These are phyloP conservation scores for Ustilago xerochloae DNA, from an alignment of 1,284 basidiomycete genomes.

Conservation along the genomic window DNA sequence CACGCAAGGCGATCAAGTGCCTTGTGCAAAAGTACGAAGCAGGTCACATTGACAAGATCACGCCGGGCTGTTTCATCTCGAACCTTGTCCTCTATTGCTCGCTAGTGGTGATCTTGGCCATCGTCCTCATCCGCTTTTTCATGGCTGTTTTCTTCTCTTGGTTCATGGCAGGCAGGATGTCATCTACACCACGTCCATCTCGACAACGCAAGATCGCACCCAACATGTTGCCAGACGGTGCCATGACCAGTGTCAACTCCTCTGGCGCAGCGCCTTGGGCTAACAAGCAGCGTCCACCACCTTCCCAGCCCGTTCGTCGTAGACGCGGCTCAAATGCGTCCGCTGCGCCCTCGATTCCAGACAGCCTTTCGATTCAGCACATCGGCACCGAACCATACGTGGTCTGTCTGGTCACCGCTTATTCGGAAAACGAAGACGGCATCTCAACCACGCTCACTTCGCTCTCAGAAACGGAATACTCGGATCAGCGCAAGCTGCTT, in stretches of 20 bases:
- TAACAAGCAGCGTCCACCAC: conserved; percentile 56
- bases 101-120: conserved; percentile 87
- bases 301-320: conserved; percentile 38
- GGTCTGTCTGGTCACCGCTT: conserved; percentile 95
- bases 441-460: conserved; percentile 91
- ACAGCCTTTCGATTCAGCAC: conserved; percentile 43
- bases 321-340: conserved; percentile 36
- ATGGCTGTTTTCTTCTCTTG: conserved; percentile 98
- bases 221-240: conserved; percentile 72
- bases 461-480: conserved; percentile 88
- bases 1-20: conserved; percentile 58
- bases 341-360: conserved; percentile 31
- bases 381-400: conserved; percentile 81
- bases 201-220: conserved; percentile 73
- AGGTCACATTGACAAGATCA: conserved; percentile 94
- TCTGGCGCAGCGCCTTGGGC: conserved; percentile 92
- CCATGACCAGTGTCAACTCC: conserved; percentile 86
- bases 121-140: conserved; percentile 89
- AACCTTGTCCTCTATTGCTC: conserved; percentile 90
- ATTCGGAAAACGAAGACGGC: conserved; percentile 94
- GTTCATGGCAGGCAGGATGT: conserved; percentile 83
- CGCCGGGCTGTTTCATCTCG: conserved; percentile 93
- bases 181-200: conserved; percentile 70
- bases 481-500: conserved; percentile 88
- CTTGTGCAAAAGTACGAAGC: conserved; percentile 71